Evolutionary conservation across 306 rosid genomes (phyloP).

Genomic region (Sicyos edulis): DNA sequence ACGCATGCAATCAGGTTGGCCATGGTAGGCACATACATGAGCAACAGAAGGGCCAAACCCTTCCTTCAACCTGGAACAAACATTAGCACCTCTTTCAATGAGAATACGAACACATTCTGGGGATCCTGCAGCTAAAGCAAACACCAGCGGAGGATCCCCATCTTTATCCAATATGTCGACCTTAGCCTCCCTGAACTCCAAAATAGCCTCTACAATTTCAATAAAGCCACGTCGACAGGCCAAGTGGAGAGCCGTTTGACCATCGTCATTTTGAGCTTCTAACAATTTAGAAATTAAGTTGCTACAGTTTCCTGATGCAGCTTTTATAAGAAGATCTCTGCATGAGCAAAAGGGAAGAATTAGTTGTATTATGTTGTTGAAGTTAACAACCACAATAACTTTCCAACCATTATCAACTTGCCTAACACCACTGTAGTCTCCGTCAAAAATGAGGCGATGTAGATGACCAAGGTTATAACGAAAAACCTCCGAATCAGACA

Average conservation of each 20-base stretch:
- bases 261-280: constrained; percentile 83
- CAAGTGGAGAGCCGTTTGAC: constrained; percentile 95
- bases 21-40: constrained; percentile 95
- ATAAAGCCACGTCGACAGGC: constrained; percentile 94
- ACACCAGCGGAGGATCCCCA: constrained; percentile 96
- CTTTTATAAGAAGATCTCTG: constrained; percentile 76
- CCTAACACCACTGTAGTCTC: constrained; percentile 81
- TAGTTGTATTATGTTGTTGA: not conserved
- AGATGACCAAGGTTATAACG: constrained; percentile 53
- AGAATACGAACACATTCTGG: constrained; percentile 82
- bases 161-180: constrained; percentile 93
- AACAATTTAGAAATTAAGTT: constrained; percentile 51
- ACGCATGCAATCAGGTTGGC: constrained; percentile 98
- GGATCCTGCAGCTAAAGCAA: constrained; percentile 97
- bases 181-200: constrained; percentile 69
- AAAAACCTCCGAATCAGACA: constrained; percentile 50
- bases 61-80: constrained; percentile 75
- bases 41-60: constrained; percentile 95
- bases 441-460: constrained; percentile 82
- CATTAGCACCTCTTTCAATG: constrained; percentile 76
- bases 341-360: constrained; percentile 23
- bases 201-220: constrained; percentile 81
- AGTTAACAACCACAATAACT: not conserved
- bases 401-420: constrained; percentile 28
- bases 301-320: constrained; percentile 53